Evolutionary conservation across 1,139 yeast genomes (phyloP).

Genomic region (Geotrichum klebahnii): DNA sequence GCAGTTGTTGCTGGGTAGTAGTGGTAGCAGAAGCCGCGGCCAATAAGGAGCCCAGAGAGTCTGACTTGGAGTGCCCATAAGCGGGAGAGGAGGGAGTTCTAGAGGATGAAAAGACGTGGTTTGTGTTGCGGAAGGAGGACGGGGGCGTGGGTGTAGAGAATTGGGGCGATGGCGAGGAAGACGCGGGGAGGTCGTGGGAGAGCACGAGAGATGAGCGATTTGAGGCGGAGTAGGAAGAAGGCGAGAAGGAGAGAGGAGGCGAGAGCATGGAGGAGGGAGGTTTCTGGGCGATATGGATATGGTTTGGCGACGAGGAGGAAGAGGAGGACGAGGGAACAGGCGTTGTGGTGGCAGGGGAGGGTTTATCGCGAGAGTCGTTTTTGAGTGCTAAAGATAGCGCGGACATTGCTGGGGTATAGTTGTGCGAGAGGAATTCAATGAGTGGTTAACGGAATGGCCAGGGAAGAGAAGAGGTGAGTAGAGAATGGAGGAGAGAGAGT

Average conservation of each 20-base stretch:
- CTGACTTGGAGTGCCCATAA: constrained; percentile 3
- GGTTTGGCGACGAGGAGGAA: not conserved
- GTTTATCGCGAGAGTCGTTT: not conserved
- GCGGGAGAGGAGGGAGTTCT: constrained; percentile 8
- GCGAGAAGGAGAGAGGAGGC: constrained; percentile 8
- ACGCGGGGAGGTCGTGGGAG: not conserved
- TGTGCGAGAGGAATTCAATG: not conserved
- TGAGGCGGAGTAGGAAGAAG: constrained; percentile 6
- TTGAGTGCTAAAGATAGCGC: constrained; percentile 9
- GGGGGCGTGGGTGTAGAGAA: constrained; percentile 17
- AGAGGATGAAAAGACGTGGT: not conserved
- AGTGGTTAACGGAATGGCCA: not conserved
- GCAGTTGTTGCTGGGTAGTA: constrained; percentile 2
- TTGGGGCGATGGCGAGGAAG: constrained; percentile 7
- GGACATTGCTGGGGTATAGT: constrained; percentile 1
- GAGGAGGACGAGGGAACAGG: not conserved
- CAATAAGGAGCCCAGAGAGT: constrained; percentile 5
- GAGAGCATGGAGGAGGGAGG: not conserved
- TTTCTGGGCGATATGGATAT: constrained; percentile 7
- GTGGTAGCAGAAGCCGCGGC: constrained; percentile 6
- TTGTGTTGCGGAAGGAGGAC: constrained; percentile 9
- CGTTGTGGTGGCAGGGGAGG: not conserved
- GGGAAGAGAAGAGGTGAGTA: not conserved
- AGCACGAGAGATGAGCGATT: not conserved
- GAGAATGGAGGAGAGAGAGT: not conserved